These are phyloP conservation scores for Calonectria pteridis DNA, from an alignment of 2,329 filamentous ascomycete genomes.

Conservation along the genomic window DNA sequence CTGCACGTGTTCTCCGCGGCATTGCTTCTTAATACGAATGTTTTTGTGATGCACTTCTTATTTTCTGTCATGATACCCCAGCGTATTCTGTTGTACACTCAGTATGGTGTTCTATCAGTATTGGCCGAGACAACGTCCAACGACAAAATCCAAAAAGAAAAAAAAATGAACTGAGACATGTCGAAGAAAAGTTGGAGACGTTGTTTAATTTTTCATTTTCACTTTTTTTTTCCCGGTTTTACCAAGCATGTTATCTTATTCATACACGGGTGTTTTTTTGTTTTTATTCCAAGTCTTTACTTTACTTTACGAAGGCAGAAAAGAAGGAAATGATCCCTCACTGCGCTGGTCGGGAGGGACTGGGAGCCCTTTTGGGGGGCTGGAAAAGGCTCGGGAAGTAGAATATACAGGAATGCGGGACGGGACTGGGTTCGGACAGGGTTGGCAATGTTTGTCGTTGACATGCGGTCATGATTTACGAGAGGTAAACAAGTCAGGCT, in stretches of 20 bases:
- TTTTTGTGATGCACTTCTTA: constrained; percentile 33
- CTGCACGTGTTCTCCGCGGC: constrained; percentile 68
- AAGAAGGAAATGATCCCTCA: constrained; percentile 35
- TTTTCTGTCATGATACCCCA: constrained; percentile 50
- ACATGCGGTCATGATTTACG: constrained; percentile 45
- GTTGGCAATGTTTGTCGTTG: constrained; percentile 37
- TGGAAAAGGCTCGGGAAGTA: constrained; percentile 22
- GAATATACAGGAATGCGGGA: constrained; percentile 30
- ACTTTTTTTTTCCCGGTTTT: constrained; percentile 10
- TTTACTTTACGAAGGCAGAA: constrained; percentile 23
- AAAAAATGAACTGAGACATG: constrained; percentile 6
- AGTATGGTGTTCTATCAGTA: constrained; percentile 18
- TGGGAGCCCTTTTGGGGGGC: constrained; percentile 15
- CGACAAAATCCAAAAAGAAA: not conserved
- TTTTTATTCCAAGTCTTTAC: not conserved
- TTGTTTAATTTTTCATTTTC: constrained; percentile 26
- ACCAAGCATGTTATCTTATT: constrained; percentile 22
- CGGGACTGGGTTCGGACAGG: constrained; percentile 27
- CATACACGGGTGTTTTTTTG: constrained; percentile 19
- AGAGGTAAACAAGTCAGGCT: constrained; percentile 44
- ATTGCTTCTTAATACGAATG: constrained; percentile 44
- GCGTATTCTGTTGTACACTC: constrained; percentile 42
- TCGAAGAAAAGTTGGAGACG: constrained; percentile 33
- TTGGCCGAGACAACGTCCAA: not conserved
- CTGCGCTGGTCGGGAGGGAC: constrained; percentile 29